Evolutionary conservation across 1,284 basidiomycete species (phyloP).

Genomic region (Fomitopsis pinicola): DNA sequence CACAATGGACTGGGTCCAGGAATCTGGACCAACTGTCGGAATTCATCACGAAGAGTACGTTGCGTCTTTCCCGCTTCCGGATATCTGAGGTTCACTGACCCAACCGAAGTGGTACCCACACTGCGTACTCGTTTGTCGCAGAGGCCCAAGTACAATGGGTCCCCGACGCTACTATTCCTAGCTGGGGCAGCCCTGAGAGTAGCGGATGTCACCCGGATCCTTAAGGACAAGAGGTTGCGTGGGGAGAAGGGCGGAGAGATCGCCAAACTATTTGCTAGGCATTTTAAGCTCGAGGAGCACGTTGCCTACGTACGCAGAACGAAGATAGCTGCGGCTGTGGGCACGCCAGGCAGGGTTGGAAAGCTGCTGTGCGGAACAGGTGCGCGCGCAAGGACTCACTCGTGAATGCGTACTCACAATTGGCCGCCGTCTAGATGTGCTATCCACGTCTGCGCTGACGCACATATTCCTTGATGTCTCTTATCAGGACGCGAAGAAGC

Average conservation of each 20-base stretch:
- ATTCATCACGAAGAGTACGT: constrained; percentile 68
- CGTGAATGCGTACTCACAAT: constrained; percentile 25
- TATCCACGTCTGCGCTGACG: constrained; percentile 67
- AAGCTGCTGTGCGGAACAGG: constrained; percentile 77
- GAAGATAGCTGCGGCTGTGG: constrained; percentile 73
- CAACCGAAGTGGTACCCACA: constrained; percentile 55
- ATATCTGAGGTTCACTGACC: neutral
- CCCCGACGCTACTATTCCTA: constrained; percentile 76
- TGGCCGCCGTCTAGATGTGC: constrained; percentile 46
- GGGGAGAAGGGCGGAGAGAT: constrained; percentile 80
- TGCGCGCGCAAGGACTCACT: constrained; percentile 27
- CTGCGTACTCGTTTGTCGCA: constrained; percentile 67
- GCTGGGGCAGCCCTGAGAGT: constrained; percentile 77
- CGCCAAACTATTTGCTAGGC: constrained; percentile 83
- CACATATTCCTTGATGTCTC: constrained; percentile 78
- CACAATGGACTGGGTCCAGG: constrained; percentile 62
- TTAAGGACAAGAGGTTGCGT: constrained; percentile 63
- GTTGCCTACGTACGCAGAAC: constrained; percentile 70
- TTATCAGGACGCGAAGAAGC: constrained; percentile 69
- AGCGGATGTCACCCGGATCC: constrained; percentile 66
- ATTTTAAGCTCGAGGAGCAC: constrained; percentile 81
- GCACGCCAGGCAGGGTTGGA: constrained; percentile 78
- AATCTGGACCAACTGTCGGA: constrained; percentile 63
- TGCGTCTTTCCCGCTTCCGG: neutral
- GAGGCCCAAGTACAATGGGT: constrained; percentile 66